Base-by-base conservation (phyloP, 2,329 filamentous ascomycete species). In the Claviceps sp. region DNA sequence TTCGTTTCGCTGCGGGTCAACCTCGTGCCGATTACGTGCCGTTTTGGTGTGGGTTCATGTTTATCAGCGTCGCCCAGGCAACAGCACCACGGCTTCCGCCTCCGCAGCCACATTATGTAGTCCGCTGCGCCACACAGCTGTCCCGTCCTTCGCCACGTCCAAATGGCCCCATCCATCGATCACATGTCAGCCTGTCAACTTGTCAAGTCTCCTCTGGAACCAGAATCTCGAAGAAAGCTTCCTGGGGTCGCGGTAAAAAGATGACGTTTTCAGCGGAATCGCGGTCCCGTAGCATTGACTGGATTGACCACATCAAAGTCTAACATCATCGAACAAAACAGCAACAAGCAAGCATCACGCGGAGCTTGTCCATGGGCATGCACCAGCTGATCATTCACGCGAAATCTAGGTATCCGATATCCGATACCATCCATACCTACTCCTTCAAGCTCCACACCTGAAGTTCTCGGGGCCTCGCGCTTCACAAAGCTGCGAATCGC, bases 1-100 rank as follows among this genome's bases (percentile, higher is more conserved):
- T 22, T 39, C 23, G 23, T 16, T 34, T 34, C 29, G 29, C 29
- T 34, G 29, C 29, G 29, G 29, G 29, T 34, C 29, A 34, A 34
- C 29, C 29, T 34, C 29, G 29, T 34, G 29, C 29, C 29, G 9
- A 20, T 17, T 23, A 36, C 13, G 42, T 38, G 44, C n/a, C 36
- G n/a, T 43, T 39, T 49, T 39, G 47, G 44, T n/a, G n/a, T 42
- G 39, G 11, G 16, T 39, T 36, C 14, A 16, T 54, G 53, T 55
- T 55, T 56, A 52, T 51, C 52, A 34, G n/a, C 1, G 50, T 56
- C 37, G 53, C 42, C 40, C 47, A 51, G 53, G 51, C 49, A 55
- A 56, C 51, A 22, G 8, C 29, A 5, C 20, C 36, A 20, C 23
- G 7, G 7, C 26, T 8, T 2, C 23, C 23, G 23, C 23, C 23